A percentile compares a stretch with the other conserved stretches of the same genome.
Conservation (phyloP, 305 asterid species). For the Solanum hybrid region DNA sequence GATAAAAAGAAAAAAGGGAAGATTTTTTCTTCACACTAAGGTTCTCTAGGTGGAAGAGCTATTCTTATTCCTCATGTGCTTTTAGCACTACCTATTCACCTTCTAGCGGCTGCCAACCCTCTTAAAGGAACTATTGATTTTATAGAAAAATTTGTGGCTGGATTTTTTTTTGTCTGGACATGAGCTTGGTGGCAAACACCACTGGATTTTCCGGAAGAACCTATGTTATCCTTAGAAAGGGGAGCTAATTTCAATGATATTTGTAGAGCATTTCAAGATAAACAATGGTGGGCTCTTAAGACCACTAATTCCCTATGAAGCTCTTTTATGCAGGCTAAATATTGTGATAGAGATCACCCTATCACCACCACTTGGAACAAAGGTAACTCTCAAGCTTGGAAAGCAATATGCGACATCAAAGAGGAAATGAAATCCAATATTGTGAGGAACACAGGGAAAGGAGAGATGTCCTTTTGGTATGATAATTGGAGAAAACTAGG, state of each 20-base stretch:
- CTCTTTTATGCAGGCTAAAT: background rate
- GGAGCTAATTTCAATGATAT: too few species aligned
- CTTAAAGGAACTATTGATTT: background rate
- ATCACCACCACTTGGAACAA: background rate
- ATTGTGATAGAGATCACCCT: background rate
- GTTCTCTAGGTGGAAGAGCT: background rate
- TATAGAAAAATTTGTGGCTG: background rate
- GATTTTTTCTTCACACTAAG: background rate
- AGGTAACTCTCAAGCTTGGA: background rate
- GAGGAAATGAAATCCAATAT: background rate
- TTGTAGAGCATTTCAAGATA: too few species aligned
- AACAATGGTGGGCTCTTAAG: too few species aligned
- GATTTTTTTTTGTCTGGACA: background rate
- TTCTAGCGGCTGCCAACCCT: background rate
- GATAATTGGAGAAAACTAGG: background rate
- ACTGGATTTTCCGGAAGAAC: background rate
- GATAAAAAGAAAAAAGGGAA: background rate
- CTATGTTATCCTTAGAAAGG: background rate
- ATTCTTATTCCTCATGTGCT: background rate
- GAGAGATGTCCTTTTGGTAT: background rate
- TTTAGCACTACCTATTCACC: background rate
- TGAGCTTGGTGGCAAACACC: background rate
- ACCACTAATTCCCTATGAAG: background rate
- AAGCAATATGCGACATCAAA: background rate
- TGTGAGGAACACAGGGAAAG: background rate